A percentile compares a stretch with the other conserved stretches of the same genome.
phyloP scores from a whole-genome alignment of 257 asterid genomes.

The Scutellaria baicalensis region DNA sequence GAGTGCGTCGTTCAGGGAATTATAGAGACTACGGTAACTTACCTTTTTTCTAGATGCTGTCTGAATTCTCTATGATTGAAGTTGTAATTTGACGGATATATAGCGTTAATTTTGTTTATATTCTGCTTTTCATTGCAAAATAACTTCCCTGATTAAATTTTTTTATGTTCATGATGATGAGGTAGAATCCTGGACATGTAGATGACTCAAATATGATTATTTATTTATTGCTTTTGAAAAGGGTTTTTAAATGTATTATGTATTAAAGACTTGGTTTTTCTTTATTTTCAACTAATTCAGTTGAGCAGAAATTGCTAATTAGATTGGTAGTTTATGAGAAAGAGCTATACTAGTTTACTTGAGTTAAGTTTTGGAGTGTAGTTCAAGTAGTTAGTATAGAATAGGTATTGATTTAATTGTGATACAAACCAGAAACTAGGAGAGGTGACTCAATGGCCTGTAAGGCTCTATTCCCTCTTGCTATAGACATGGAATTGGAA shows the following conservation, averaged over 20 bases:
- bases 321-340: no score
- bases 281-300: no score
- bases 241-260: not conserved
- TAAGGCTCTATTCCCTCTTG: no score
- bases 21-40: constrained; percentile 76
- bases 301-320: no score
- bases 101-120: not conserved
- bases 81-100: not conserved
- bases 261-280: not conserved
- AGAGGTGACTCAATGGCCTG: no score
- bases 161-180: not conserved
- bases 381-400: no score
- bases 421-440: no score
- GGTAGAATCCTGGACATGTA: not conserved
- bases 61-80: not conserved
- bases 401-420: no score
- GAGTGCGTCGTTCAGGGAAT: constrained; percentile 97
- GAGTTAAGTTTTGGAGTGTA: no score
- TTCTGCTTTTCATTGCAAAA: not conserved
- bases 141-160: not conserved
- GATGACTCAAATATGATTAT: constrained; percentile 5
- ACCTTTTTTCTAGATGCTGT: not conserved
- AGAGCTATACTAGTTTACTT: no score
- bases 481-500: no score
- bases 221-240: no score